phyloP scores from a whole-genome alignment of 306 rosid species.

The barrel medic (Medicago truncatula) region DNA sequence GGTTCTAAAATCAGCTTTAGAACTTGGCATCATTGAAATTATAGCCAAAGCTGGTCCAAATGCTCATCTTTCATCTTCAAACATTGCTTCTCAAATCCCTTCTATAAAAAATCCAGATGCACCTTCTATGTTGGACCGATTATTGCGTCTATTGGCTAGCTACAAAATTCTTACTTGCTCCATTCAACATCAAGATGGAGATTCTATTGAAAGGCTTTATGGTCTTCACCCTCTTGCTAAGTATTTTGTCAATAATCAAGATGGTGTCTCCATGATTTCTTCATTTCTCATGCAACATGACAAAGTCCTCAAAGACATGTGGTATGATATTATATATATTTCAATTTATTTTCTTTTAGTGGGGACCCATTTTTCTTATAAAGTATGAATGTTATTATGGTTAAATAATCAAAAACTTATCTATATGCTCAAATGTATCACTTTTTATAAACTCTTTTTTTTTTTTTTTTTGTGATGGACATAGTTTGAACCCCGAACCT shows the following conservation, averaged over 20 bases:
- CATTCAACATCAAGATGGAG: neutral
- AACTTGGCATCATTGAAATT: conserved; percentile 6
- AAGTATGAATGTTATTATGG: too few species aligned
- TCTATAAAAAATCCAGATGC: conserved; percentile 45
- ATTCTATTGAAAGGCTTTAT: neutral
- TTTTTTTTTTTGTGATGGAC: too few species aligned
- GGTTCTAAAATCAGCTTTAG: conserved; percentile 36
- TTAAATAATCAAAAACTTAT: too few species aligned
- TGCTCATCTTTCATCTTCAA: conserved; percentile 19
- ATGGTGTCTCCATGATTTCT: conserved; percentile 24
- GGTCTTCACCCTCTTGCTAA: conserved; percentile 30
- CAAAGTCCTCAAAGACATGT: conserved; percentile 37
- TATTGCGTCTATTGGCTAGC: conserved; percentile 68
- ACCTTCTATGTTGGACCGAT: conserved; percentile 67
- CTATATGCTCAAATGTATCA: too few species aligned
- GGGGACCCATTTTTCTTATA: too few species aligned
- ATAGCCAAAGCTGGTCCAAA: conserved; percentile 37
- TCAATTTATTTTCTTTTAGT: too few species aligned
- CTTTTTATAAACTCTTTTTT: too few species aligned
- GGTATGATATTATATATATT: conserved; percentile 21
- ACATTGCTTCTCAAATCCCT: conserved; percentile 52
- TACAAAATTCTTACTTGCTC: conserved; percentile 50
- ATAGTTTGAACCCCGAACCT: too few species aligned
- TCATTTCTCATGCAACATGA: conserved; percentile 36
- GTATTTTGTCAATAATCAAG: conserved; percentile 28